These are phyloP conservation scores for Mycena crocata DNA, from an alignment of 768 basidiomycete species.

Conservation along the genomic window DNA sequence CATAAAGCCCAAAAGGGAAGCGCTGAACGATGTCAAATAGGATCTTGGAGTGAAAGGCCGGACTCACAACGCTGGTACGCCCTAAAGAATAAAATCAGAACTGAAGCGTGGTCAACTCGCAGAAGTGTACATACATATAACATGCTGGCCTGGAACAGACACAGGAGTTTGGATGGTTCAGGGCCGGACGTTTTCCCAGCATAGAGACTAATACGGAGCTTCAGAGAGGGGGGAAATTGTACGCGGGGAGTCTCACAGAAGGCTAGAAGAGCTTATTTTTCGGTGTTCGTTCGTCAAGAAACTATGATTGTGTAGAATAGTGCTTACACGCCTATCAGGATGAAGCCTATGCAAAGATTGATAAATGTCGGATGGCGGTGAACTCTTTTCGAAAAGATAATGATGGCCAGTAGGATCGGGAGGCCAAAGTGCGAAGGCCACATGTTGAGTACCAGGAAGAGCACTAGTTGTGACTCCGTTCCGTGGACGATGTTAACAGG, in stretches of 20 bases:
- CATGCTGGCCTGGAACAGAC: conserved; percentile 59
- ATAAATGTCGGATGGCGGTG: conserved; percentile 60
- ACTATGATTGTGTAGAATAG: not conserved
- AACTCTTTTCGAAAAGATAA: conserved; percentile 53
- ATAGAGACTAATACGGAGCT: conserved; percentile 48
- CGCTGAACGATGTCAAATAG: conserved; percentile 38
- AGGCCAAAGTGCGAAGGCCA: conserved; percentile 64
- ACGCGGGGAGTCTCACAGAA: conserved; percentile 46
- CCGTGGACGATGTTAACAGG: conserved; percentile 25
- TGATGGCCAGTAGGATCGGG: conserved; percentile 54
- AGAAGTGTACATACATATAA: conserved; percentile 45
- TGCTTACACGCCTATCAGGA: conserved; percentile 58
- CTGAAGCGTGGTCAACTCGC: not conserved
- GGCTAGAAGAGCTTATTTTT: conserved; percentile 49
- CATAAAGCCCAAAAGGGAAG: conserved; percentile 54
- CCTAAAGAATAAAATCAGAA: conserved; percentile 29
- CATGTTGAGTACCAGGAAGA: conserved; percentile 52
- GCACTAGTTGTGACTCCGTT: conserved; percentile 12
- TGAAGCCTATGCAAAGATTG: conserved; percentile 58
- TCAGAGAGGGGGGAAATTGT: not conserved
- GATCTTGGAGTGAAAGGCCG: not conserved
- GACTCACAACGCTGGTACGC: conserved; percentile 59
- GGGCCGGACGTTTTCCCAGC: conserved; percentile 55
- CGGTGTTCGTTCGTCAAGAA: not conserved
- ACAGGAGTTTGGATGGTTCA: conserved; percentile 56